Conservation (phyloP, 2,329 filamentous ascomycete genomes). For the Botrytis medusae region DNA sequence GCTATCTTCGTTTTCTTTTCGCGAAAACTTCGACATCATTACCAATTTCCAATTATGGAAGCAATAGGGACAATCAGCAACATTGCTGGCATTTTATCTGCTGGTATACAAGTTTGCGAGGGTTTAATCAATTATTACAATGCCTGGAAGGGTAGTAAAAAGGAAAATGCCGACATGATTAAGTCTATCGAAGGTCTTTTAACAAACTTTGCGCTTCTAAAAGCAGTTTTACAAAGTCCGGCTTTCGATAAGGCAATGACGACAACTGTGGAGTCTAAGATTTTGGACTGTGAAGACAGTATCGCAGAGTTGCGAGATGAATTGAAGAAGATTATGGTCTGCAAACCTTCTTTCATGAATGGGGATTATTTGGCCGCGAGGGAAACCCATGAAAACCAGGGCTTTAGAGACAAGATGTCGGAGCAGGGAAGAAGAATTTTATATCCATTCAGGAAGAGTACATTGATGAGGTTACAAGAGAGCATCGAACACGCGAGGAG, state of each 20-base stretch:
- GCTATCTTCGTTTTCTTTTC: neutral
- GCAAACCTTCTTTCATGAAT: slow-evolving; percentile 2
- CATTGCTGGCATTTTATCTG: slow-evolving; percentile 19
- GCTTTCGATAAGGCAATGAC: slow-evolving; percentile 7
- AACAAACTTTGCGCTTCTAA: neutral
- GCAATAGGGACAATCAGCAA: slow-evolving; percentile 17
- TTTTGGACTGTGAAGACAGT: slow-evolving; percentile 19
- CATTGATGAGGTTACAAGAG: slow-evolving; percentile 25
- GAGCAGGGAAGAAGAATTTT: slow-evolving; percentile 23
- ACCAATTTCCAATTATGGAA: slow-evolving; percentile 3
- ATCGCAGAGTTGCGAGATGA: slow-evolving; percentile 14
- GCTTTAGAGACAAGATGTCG: slow-evolving; percentile 19
- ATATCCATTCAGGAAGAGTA: slow-evolving; percentile 28
- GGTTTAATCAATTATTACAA: slow-evolving; percentile 19
- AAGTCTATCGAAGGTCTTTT: slow-evolving; percentile 13
- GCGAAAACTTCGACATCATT: neutral
- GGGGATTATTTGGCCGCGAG: neutral
- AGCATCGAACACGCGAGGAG: slow-evolving; percentile 21
- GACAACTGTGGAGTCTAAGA: neutral
- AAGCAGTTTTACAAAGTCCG: neutral
- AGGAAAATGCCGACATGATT: slow-evolving; percentile 18
- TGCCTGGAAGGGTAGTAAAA: slow-evolving; percentile 17
- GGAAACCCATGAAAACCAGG: neutral
- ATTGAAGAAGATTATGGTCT: slow-evolving; percentile 18
- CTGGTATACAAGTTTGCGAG: slow-evolving; percentile 17